Percentiles rank a stretch among this genome's conserved stretches.
phyloP scores from a whole-genome alignment of 129 eudicot species.

The Mikania micrantha region DNA sequence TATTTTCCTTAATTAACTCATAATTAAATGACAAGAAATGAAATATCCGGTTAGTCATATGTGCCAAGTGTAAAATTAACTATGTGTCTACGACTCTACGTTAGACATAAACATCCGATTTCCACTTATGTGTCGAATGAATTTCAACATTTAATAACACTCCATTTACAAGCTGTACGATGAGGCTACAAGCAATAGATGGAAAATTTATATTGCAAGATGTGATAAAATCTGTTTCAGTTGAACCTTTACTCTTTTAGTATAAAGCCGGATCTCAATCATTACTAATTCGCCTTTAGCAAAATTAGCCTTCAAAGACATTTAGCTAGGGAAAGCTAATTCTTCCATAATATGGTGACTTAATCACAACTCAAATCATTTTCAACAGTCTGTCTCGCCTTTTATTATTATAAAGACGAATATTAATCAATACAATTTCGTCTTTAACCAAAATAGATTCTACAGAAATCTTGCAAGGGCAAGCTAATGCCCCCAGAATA shows the following conservation, averaged over 20 bases:
- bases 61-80: neutral
- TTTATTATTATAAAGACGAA: constrained; percentile 13
- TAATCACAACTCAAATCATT: neutral
- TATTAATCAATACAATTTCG: constrained; percentile 5
- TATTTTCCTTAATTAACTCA: neutral
- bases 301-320: constrained; percentile 1
- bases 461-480: neutral
- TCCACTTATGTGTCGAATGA: neutral
- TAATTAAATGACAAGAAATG: constrained; percentile 5
- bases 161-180: constrained; percentile 1
- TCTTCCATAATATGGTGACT: neutral
- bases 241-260: neutral
- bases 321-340: constrained; percentile 2
- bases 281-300: constrained; percentile 7
- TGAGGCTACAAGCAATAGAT: neutral
- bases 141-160: constrained; percentile 9
- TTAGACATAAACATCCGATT: neutral
- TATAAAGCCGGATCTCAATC: neutral
- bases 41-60: neutral
- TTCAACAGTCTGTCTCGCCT: neutral
- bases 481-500: neutral
- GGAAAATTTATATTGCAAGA: neutral
- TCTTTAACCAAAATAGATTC: constrained; percentile 15
- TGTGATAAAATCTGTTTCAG: neutral
- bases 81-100: no score